A percentile compares a stretch with the other conserved stretches of the same genome.
Evolutionary conservation across 2,329 filamentous ascomycete genomes (phyloP).

Genomic region (Neurospora sp.): DNA sequence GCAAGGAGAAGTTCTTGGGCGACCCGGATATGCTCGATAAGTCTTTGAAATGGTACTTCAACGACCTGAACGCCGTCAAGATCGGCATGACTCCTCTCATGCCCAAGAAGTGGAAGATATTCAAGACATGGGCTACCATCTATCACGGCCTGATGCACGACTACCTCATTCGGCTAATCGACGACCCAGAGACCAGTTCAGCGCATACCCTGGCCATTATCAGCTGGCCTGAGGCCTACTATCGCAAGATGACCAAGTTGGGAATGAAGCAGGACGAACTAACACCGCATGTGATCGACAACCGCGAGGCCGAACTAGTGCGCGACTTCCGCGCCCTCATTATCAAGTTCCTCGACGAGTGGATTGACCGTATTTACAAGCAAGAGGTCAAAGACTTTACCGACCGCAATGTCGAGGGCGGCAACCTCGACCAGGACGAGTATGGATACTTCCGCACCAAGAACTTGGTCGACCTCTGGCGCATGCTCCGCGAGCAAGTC

Average conservation of each 20-base stretch:
- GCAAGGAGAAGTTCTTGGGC: constrained; percentile 65
- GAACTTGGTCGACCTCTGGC: constrained; percentile 90
- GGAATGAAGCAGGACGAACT: constrained; percentile 71
- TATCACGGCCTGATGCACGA: constrained; percentile 96
- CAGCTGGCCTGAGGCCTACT: constrained; percentile 93
- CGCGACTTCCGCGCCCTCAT: constrained; percentile 92
- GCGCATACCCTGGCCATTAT: constrained; percentile 85
- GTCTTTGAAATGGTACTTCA: constrained; percentile 91
- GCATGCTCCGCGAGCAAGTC: constrained; percentile 91
- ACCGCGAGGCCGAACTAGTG: constrained; percentile 80
- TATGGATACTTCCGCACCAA: constrained; percentile 88
- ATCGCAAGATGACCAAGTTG: constrained; percentile 87
- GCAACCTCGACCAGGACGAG: constrained; percentile 74
- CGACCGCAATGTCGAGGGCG: constrained; percentile 61
- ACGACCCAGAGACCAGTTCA: constrained; percentile 75
- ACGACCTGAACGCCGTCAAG: constrained; percentile 90
- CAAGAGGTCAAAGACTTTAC: constrained; percentile 75
- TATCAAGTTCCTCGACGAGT: constrained; percentile 90
- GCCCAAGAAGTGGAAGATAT: constrained; percentile 95
- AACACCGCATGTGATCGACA: constrained; percentile 77
- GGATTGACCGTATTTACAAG: constrained; percentile 86
- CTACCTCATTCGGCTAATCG: constrained; percentile 72
- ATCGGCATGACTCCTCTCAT: constrained; percentile 85
- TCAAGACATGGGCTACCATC: constrained; percentile 78
- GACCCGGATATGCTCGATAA: constrained; percentile 80